These are phyloP conservation scores for Durotheca rogersii DNA, from an alignment of 495 filamentous ascomycete species.

Conservation along the genomic window DNA sequence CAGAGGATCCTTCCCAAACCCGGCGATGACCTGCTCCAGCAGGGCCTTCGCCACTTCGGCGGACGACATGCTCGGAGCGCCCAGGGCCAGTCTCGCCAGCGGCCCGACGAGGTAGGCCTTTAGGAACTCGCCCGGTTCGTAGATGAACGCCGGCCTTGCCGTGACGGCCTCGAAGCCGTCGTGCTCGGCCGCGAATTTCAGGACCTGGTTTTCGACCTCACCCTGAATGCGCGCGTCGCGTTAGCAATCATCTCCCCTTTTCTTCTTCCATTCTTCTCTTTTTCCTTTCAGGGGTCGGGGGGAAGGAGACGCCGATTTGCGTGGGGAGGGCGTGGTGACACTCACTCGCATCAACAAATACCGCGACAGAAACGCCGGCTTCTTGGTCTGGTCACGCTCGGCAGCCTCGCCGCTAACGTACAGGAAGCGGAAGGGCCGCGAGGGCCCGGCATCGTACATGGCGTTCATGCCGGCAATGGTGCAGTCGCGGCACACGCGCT, in stretches of 20 bases:
- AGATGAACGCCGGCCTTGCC: constrained; percentile 41
- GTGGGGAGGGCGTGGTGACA: not conserved
- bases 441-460: constrained; percentile 29
- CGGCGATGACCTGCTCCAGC: constrained; percentile 41
- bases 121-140: constrained; percentile 14
- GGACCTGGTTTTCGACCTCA: constrained; percentile 40
- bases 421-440: constrained; percentile 43
- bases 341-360: constrained; percentile 42
- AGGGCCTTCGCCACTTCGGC: constrained; percentile 43
- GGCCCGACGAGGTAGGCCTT: not conserved
- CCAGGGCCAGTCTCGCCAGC: constrained; percentile 6
- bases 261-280: not conserved
- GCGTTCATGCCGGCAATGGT: constrained; percentile 39
- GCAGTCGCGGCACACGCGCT: constrained; percentile 43
- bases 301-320: not conserved
- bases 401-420: constrained; percentile 44
- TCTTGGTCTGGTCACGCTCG: constrained; percentile 41
- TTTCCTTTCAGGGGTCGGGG: not conserved
- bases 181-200: constrained; percentile 36
- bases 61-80: constrained; percentile 38
- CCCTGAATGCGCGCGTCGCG: constrained; percentile 28
- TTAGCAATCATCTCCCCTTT: not conserved
- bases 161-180: constrained; percentile 35
- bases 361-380: constrained; percentile 32
- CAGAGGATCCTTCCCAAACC: constrained; percentile 45